phyloP scores from a whole-genome alignment of 768 basidiomycete genomes.

The Lyophyllum semitale region DNA sequence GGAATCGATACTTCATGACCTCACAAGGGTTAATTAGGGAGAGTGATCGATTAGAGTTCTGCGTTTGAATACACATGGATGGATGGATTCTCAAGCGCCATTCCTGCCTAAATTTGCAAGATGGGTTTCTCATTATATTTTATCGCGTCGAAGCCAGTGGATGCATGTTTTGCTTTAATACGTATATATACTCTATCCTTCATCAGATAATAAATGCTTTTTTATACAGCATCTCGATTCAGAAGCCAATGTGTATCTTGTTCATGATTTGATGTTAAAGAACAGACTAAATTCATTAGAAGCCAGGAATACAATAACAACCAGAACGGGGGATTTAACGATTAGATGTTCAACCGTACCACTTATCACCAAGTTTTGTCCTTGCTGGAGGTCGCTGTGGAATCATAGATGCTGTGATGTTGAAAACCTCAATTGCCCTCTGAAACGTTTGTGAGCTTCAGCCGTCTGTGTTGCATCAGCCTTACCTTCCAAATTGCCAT shows the following conservation, averaged over 20 bases:
- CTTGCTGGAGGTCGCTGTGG: slow-evolving; percentile 68
- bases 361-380: slow-evolving; percentile 62
- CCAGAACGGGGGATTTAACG: background rate
- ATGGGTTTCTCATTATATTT: background rate
- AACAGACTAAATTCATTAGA: too few species aligned
- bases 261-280: too few species aligned
- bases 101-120: too few species aligned
- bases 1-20: slow-evolving; percentile 46
- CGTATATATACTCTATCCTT: too few species aligned
- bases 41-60: background rate
- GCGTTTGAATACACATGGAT: background rate
- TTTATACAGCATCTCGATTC: too few species aligned
- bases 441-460: slow-evolving; percentile 27
- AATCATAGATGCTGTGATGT: slow-evolving; percentile 75
- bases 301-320: background rate
- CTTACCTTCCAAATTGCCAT: slow-evolving; percentile 86
- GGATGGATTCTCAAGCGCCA: too few species aligned
- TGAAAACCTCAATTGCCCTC: slow-evolving; percentile 87
- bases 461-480: background rate
- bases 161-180: too few species aligned
- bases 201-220: too few species aligned
- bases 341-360: slow-evolving; percentile 58
- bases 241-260: too few species aligned
- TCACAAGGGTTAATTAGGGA: background rate
- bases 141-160: too few species aligned